A percentile compares a stretch with the other conserved stretches of the same genome.
Conservation (phyloP, 345 rosid species). For the Populus deltoides region DNA sequence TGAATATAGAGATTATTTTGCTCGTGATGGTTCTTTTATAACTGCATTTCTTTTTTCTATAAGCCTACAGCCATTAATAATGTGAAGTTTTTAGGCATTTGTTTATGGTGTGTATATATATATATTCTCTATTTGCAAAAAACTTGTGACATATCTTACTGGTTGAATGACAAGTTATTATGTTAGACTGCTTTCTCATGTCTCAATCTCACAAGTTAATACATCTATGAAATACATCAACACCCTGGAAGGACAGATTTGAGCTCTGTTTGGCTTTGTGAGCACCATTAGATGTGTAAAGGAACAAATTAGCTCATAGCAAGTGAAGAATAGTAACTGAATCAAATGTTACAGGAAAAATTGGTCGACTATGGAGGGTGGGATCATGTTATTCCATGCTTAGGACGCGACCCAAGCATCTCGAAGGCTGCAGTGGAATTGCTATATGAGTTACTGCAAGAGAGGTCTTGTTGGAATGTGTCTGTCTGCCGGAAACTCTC, state of each 20-base stretch:
- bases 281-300: not conserved
- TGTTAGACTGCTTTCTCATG: no score
- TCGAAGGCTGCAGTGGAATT: slow-evolving; percentile 59
- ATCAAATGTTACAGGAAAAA: slow-evolving; percentile 42
- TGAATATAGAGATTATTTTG: not conserved
- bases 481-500: slow-evolving; percentile 51
- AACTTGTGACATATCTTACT: not conserved
- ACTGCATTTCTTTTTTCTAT: not conserved
- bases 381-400: slow-evolving; percentile 55
- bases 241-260: no score
- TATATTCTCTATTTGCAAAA: not conserved
- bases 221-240: no score
- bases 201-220: no score
- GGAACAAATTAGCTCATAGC: not conserved
- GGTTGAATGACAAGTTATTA: not conserved
- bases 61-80: not conserved
- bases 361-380: slow-evolving; percentile 46
- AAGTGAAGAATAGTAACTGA: not conserved
- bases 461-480: slow-evolving; percentile 57
- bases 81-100: not conserved
- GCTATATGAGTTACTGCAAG: slow-evolving; percentile 56
- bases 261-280: no score
- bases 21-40: not conserved
- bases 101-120: not conserved
- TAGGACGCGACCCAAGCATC: slow-evolving; percentile 47